These are phyloP conservation scores for Drosera capensis DNA, from an alignment of 148 eudicot genomes.

Conservation along the genomic window DNA sequence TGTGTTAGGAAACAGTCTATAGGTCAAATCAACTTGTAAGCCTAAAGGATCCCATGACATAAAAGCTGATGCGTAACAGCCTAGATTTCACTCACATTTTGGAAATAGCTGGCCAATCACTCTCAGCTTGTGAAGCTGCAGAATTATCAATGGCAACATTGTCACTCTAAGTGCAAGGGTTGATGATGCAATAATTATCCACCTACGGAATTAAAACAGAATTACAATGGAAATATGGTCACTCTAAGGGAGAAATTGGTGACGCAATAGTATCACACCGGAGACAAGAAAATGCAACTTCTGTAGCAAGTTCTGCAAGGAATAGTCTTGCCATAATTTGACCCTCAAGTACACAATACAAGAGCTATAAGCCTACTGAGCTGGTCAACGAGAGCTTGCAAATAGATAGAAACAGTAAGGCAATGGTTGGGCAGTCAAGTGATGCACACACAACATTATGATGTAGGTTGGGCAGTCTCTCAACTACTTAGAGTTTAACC, in stretches of 20 bases:
- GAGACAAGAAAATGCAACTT: too few species aligned
- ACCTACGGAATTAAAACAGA: too few species aligned
- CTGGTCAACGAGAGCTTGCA: too few species aligned
- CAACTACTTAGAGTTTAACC: too few species aligned
- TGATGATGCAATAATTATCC: slow-evolving; percentile 57
- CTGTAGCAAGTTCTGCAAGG: too few species aligned
- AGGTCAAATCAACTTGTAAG: not conserved
- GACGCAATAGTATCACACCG: not conserved
- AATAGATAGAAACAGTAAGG: too few species aligned
- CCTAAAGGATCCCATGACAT: not conserved
- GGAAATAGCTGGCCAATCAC: slow-evolving; percentile 42
- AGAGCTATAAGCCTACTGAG: too few species aligned
- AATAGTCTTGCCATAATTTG: too few species aligned
- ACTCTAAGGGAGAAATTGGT: slow-evolving; percentile 2
- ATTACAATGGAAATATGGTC: not conserved
- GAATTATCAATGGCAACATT: slow-evolving; percentile 42
- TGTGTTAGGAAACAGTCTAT: slow-evolving; percentile 4
- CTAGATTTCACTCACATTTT: slow-evolving; percentile 47
- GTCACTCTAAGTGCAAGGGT: slow-evolving; percentile 54
- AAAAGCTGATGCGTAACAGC: not conserved
- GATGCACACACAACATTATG: too few species aligned
- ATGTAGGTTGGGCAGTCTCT: too few species aligned
- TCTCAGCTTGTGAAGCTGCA: slow-evolving; percentile 56
- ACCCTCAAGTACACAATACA: too few species aligned
- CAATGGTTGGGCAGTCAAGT: too few species aligned